A percentile compares a stretch with the other conserved stretches of the same genome.
Evolutionary conservation across 768 basidiomycete genomes (phyloP).

Genomic region (Gelatoporia subvermispora): DNA sequence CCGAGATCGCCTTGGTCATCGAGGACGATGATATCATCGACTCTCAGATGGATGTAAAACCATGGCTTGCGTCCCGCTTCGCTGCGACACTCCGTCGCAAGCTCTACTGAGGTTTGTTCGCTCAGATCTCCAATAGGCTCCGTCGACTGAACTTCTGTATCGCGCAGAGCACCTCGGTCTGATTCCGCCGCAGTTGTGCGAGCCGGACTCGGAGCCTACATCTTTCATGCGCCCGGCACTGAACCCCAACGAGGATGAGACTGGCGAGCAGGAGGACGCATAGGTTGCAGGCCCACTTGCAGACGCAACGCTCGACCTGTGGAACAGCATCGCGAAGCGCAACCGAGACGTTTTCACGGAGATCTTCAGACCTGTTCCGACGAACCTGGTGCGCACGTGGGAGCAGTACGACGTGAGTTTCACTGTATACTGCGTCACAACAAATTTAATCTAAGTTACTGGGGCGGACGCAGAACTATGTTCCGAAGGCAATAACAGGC

Average conservation of each 20-base stretch:
- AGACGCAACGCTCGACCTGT: slow-evolving; percentile 52
- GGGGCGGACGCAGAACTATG: slow-evolving; percentile 72
- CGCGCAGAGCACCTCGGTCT: slow-evolving; percentile 80
- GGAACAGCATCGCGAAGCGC: slow-evolving; percentile 65
- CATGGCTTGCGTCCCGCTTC: slow-evolving; percentile 70
- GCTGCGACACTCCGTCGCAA: slow-evolving; percentile 80
- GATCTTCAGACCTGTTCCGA: slow-evolving; percentile 82
- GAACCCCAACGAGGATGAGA: slow-evolving; percentile 62
- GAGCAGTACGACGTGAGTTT: slow-evolving; percentile 68
- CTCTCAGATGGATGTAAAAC: slow-evolving; percentile 72
- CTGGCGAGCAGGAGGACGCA: slow-evolving; percentile 47
- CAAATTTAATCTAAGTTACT: no score
- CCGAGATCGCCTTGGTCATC: slow-evolving; percentile 89
- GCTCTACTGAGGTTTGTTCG: slow-evolving; percentile 67
- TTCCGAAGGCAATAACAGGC: slow-evolving; percentile 72
- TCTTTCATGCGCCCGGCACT: slow-evolving; percentile 82
- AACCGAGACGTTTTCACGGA: slow-evolving; percentile 87
- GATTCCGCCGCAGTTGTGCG: slow-evolving; percentile 63
- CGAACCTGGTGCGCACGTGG: slow-evolving; percentile 78
- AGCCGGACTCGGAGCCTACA: slow-evolving; percentile 36
- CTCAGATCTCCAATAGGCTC: neutral
- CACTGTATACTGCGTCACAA: no score
- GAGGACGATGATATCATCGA: slow-evolving; percentile 81
- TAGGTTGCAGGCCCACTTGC: slow-evolving; percentile 76
- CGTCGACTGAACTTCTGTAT: slow-evolving; percentile 4